Conservation (phyloP, 2,329 filamentous ascomycete species). For the Penicillium aurantiogriseum region DNA sequence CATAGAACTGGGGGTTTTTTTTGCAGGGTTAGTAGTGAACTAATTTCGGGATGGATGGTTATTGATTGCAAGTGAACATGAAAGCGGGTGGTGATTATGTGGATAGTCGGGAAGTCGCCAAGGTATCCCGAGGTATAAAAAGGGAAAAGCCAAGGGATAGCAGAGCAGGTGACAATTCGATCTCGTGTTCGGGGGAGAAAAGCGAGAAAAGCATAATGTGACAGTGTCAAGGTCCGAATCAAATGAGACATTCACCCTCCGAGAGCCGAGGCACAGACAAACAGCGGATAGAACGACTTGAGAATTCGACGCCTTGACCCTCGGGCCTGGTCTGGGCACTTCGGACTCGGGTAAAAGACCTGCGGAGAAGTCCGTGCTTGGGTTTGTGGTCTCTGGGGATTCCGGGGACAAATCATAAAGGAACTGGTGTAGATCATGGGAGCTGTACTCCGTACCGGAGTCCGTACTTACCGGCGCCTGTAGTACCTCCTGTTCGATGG, state of each 20-base stretch:
- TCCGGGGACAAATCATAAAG: constrained; percentile 1
- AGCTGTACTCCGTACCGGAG: neutral
- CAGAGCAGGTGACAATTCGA: neutral
- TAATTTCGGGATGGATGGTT: neutral
- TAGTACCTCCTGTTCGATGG: constrained; percentile 69
- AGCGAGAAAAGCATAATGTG: neutral
- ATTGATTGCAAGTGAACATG: neutral
- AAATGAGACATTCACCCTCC: constrained; percentile 1
- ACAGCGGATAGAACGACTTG: neutral
- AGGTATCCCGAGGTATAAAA: neutral
- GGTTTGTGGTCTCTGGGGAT: constrained; percentile 3
- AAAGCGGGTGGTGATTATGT: neutral
- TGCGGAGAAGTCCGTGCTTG: constrained; percentile 9
- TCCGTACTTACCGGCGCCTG: constrained; percentile 59
- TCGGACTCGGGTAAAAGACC: neutral
- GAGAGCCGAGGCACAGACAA: constrained; percentile 6
- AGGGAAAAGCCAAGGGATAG: constrained; percentile 3
- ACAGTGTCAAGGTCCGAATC: neutral
- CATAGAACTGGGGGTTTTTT: constrained; percentile 65
- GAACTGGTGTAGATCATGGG: constrained; percentile 7
- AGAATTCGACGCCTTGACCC: neutral
- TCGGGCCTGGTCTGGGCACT: constrained; percentile 5
- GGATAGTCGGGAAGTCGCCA: neutral
- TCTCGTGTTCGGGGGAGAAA: neutral
- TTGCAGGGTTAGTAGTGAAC: constrained; percentile 7